phyloP scores from a whole-genome alignment of 306 rosid species.

The Acacia confusa region DNA sequence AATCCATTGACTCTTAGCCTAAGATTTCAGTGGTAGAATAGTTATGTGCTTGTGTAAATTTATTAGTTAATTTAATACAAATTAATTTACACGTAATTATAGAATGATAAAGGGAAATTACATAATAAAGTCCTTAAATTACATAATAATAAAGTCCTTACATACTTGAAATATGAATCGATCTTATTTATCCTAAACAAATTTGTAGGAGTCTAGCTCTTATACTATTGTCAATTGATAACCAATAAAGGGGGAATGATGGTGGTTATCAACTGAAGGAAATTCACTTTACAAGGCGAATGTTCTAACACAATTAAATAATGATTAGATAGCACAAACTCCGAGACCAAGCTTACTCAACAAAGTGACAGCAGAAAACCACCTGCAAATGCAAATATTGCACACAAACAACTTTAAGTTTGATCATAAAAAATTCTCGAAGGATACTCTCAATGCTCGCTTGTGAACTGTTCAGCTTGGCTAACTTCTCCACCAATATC shows the following conservation, averaged over 20 bases:
- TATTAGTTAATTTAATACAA: background rate
- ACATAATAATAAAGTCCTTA: background rate
- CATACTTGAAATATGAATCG: background rate
- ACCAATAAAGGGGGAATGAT: background rate
- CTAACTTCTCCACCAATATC: conserved; percentile 67
- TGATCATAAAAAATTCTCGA: background rate
- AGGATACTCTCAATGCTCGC: conserved; percentile 91
- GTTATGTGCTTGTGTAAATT: background rate
- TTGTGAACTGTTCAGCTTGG: conserved; percentile 71
- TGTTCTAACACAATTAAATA: background rate
- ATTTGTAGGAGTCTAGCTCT: background rate
- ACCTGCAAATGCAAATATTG: background rate
- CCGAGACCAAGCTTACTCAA: background rate
- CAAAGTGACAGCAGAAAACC: background rate
- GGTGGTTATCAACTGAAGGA: background rate
- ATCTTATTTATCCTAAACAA: background rate
- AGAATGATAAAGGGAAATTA: background rate
- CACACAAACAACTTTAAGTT: background rate
- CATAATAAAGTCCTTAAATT: background rate
- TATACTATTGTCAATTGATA: background rate
- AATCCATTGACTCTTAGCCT: background rate
- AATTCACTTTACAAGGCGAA: background rate
- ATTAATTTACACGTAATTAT: background rate
- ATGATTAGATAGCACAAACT: background rate
- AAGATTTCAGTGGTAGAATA: background rate